Base-by-base conservation (phyloP, 1,139 yeast genomes). In the Pichiaceae sp. region DNA sequence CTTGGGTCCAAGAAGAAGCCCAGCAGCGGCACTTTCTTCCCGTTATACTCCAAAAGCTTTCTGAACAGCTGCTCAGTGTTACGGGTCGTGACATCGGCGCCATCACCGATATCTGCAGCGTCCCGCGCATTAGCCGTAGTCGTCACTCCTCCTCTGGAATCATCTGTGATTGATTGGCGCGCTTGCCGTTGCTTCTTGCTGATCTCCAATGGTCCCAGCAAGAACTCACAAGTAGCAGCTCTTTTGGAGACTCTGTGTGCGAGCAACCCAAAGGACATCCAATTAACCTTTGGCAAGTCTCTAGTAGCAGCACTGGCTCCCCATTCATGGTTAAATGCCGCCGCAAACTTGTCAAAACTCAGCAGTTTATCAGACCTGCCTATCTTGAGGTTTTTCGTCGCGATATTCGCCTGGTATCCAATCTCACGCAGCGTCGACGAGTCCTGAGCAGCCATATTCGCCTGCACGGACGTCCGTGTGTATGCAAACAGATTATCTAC, bases 181-280 rank as follows among this genome's bases (percentile, higher is more conserved):
- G 53, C 46, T 0, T 49, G 56, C 27, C 68, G 59, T n/a, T 60
- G 61, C 46, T 68, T 72, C 44, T 72, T 68, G 44, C 79, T 81
- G 1, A 78, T 63, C n/a, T 73, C 76, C 36, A 85, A 61, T 0
- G 94, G 89, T 0, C 94, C 95, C 38, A 78, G 62, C 43, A 85
- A 57, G 47, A 81, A 84, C 45, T 78, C 83, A 15, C 68, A 60
- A 1, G 75, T 66, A 0, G 70, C 59, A 0, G 83, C 70, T 33
- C 68, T 65, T 11, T 56, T 54, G 42, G 82, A 70, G 16, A 68
- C 53, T 37, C 64, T 57, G 45, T 68, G 63, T 44, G 68, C 73
- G 30, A 78, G 53, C 1, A 71, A 57, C 0, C 93, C 94, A 29
- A 82, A 53, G 38, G 66, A 64, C 32, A 72, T 54, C 85, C 89